Conservation (phyloP, 2,329 filamentous ascomycete genomes). For the Coniochaeta ligniaria region DNA sequence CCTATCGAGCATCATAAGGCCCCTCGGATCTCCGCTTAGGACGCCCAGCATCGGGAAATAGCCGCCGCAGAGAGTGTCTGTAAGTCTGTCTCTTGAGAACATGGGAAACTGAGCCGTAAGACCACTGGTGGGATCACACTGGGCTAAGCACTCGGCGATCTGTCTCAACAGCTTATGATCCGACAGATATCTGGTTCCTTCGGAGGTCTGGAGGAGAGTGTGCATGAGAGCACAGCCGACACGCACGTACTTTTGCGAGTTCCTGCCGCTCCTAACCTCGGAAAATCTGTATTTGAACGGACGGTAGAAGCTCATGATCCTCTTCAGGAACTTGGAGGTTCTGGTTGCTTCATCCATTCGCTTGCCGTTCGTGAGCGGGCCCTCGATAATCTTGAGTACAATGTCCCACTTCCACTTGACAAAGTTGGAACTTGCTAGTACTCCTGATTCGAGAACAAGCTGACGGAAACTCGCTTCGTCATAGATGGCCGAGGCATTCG, state of each 20-base stretch:
- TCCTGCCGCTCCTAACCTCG: slow-evolving; percentile 81
- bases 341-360: slow-evolving; percentile 90
- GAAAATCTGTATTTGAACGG: slow-evolving; percentile 97
- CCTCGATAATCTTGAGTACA: slow-evolving; percentile 85
- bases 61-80: slow-evolving; percentile 81
- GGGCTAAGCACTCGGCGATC: slow-evolving; percentile 90
- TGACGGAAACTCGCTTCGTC: slow-evolving; percentile 60
- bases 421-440: slow-evolving; percentile 83
- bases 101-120: slow-evolving; percentile 78
- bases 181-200: slow-evolving; percentile 77
- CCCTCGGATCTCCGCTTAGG: slow-evolving; percentile 73
- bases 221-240: slow-evolving; percentile 85
- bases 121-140: slow-evolving; percentile 79
- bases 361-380: slow-evolving; percentile 83
- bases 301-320: slow-evolving; percentile 88
- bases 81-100: slow-evolving; percentile 78
- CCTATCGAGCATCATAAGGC: slow-evolving; percentile 81
- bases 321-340: slow-evolving; percentile 92
- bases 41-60: slow-evolving; percentile 92
- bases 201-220: slow-evolving; percentile 74
- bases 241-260: slow-evolving; percentile 88
- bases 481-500: slow-evolving; percentile 38
- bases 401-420: slow-evolving; percentile 97
- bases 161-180: slow-evolving; percentile 93
- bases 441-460: slow-evolving; percentile 68